phyloP scores from a whole-genome alignment of 345 rosid genomes.

The Mangifera indica region DNA sequence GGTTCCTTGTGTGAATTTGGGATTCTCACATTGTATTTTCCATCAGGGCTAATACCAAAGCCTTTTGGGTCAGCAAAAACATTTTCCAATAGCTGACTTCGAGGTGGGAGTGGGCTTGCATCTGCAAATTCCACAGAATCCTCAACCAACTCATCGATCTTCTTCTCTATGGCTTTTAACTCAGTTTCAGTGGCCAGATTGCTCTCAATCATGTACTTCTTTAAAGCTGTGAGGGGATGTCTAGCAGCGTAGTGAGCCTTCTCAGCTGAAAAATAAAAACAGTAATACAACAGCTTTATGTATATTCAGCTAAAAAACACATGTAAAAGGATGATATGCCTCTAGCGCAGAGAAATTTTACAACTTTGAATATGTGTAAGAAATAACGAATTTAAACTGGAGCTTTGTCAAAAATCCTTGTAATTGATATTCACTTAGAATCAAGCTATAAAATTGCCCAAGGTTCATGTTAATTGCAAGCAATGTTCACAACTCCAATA shows the following conservation, averaged over 20 bases:
- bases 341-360: too few relatives aligned
- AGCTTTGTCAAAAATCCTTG: background rate
- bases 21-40: conserved; percentile 53
- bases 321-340: too few relatives aligned
- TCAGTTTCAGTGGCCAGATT: conserved; percentile 48
- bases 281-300: background rate
- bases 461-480: too few relatives aligned
- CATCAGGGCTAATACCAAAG: conserved; percentile 53
- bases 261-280: conserved; percentile 41
- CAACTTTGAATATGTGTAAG: too few relatives aligned
- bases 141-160: conserved; percentile 53
- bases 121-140: conserved; percentile 61
- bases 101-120: conserved; percentile 43
- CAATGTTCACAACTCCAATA: too few relatives aligned
- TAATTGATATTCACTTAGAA: too few relatives aligned
- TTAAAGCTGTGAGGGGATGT: conserved; percentile 53
- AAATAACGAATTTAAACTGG: background rate
- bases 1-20: conserved; percentile 56
- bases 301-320: too few relatives aligned
- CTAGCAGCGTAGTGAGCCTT: conserved; percentile 53
- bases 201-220: conserved; percentile 46
- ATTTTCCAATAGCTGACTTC: conserved; percentile 54
- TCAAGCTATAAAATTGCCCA: too few relatives aligned
- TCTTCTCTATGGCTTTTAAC: conserved; percentile 48
- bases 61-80: conserved; percentile 63